Base-by-base conservation (phyloP, 768 basidiomycete genomes). In the Pulveroboletus sp. region DNA sequence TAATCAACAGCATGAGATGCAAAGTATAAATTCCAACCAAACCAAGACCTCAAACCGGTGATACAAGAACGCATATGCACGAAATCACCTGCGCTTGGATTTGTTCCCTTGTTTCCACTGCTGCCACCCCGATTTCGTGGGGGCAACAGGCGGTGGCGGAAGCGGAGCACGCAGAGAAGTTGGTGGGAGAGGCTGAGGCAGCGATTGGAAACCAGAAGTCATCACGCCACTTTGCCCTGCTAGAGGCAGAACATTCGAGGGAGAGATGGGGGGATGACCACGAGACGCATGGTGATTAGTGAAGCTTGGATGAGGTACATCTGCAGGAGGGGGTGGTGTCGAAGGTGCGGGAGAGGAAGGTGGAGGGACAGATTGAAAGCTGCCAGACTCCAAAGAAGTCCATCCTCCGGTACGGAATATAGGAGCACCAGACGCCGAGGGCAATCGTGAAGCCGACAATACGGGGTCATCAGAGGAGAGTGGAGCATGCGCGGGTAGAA, bases 341-440 rank as follows among this genome's bases (percentile, higher is more conserved):
- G 40, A 39, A 6, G 60, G 55, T 11, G 54, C 32, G 5, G 63
- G 60, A 46, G 64, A 52, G n/a, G 42, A 26, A 11, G 52, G 56
- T 31, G 58, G 44, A n/a, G 65, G 58, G 14, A 55, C 45, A 3
- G 62, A 32, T 31, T 66, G 65, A 24, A 67, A 67, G 50, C 62
- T 73, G 18, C 74, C 70, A 3, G 76, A 75, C 51, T 85, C 86
- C 24, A 88, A 71, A 32, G 80, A 79, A 8, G 84, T 80, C 80
- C 82, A 86, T 15, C 86, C 85, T 41, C 75, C 83, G 10, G 77
- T 72, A 39, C 81, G 74, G 63, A 85, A 86, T 9, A 70, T 56
- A 15, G 82, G 76, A 24, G 76, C 71, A 9, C 64, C 43, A 51
- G 57, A 33, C 53, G 49, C 26, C 3, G 30, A 38, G 42, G 57